Base-by-base conservation (phyloP, 2,329 filamentous ascomycete species). In the Xylariaceae sp. region DNA sequence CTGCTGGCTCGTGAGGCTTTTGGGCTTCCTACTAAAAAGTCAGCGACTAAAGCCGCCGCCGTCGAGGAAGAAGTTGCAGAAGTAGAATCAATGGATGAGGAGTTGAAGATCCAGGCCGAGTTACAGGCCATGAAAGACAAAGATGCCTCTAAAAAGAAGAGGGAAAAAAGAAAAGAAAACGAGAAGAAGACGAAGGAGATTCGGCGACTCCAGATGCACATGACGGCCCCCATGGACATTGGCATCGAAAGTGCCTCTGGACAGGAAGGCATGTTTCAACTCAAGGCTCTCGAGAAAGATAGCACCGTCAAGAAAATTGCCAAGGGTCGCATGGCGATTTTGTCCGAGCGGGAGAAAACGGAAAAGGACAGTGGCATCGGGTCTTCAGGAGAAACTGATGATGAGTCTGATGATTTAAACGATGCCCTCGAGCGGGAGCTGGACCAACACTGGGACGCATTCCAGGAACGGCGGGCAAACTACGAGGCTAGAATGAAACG, bases 171-270 rank as follows among this genome's bases (percentile, higher is more conserved):
- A 61, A 88, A 81, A 64, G 91, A 95, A 57, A 99, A 99, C 62
- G 94, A 99, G 71, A 85, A 85, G 71, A 97, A 95, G 72, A 89
- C 94, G 64, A 94, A 89, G 64, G 94, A 97, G 61, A 90, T 97
- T 57, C 80, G 95, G n/a, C 85, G 94, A 35, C 87, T 99, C 87
- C 94, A 99, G 72, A 84, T 99, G 76, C 87, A 96, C 74, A 99
- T 99, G 94, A 87, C 86, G 2, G 88, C 91, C 0, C 94, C 94
- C 6, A 94, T 90, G 78, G 94, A 99, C 61, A 96, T 99, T 60
- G 94, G 94, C 66, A 82, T 95, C 74, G 94, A 96, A 68, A 89
- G 89, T 0, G 88, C 89, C 0, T 77, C 82, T 48, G 91, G 89
- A 29, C 85, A 90, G 42, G 88, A 90, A 45, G 78, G 88, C 31